Evolutionary conservation across 2,329 filamentous ascomycete genomes (phyloP).

Genomic region (Ploettnerulaceae sp.): DNA sequence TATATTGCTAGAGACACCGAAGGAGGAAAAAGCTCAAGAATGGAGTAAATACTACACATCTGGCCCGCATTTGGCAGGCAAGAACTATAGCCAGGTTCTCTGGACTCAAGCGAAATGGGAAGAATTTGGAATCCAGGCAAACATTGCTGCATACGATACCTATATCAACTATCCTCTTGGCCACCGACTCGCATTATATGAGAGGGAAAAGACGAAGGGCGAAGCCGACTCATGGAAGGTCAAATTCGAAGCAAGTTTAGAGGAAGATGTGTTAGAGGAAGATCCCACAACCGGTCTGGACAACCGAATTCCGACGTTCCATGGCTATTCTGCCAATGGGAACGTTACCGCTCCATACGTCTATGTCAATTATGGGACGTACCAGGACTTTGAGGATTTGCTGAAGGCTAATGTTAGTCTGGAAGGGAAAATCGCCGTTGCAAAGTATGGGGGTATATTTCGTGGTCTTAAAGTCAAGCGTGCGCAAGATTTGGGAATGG

Average conservation of each 20-base stretch:
- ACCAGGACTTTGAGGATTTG: slow-evolving; percentile 78
- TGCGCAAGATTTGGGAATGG: slow-evolving; percentile 83
- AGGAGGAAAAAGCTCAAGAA: slow-evolving; percentile 53
- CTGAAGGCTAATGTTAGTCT: slow-evolving; percentile 68
- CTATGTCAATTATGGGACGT: slow-evolving; percentile 89
- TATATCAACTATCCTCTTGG: slow-evolving; percentile 75
- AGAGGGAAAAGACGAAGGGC: slow-evolving; percentile 40
- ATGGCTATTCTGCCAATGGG: slow-evolving; percentile 88
- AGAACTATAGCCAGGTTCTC: slow-evolving; percentile 65
- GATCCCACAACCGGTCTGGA: slow-evolving; percentile 71
- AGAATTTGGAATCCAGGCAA: slow-evolving; percentile 61
- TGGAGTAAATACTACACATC: slow-evolving; percentile 77
- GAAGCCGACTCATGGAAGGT: slow-evolving; percentile 51
- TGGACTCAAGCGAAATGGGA: slow-evolving; percentile 74
- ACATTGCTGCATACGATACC: slow-evolving; percentile 66
- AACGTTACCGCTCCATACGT: slow-evolving; percentile 87
- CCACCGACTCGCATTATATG: slow-evolving; percentile 63
- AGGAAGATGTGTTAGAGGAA: slow-evolving; percentile 79
- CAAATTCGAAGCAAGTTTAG: slow-evolving; percentile 72
- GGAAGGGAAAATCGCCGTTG: slow-evolving; percentile 79
- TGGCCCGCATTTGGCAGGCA: slow-evolving; percentile 70
- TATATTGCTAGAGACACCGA: slow-evolving; percentile 56
- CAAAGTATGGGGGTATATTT: slow-evolving; percentile 82
- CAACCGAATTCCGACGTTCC: slow-evolving; percentile 81
- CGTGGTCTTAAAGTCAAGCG: slow-evolving; percentile 89